Conservation (phyloP, 2,329 filamentous ascomycete genomes). For the Penicillium oxalicum region DNA sequence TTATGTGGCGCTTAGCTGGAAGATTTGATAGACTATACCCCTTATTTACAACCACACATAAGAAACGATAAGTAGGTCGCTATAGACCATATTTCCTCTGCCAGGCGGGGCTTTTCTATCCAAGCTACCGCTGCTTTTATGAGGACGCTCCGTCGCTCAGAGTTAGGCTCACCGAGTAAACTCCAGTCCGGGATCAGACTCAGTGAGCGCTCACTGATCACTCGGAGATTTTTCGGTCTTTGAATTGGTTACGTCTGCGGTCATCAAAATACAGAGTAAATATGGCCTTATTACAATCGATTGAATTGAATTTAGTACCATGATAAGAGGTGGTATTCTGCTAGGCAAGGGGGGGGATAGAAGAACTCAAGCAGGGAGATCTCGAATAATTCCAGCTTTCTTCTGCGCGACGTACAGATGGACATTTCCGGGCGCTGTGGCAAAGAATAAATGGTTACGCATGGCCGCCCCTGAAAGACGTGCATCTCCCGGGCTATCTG, state of each 20-base stretch:
- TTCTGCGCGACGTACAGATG: constrained; percentile 5
- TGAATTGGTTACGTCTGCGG: too few relatives aligned
- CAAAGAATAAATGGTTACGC: constrained; percentile 6
- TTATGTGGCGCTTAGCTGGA: too few relatives aligned
- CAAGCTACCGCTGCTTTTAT: constrained; percentile 4
- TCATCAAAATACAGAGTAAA: too few relatives aligned
- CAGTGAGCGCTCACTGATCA: not conserved
- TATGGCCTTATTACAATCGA: too few relatives aligned
- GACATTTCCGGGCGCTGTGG: constrained; percentile 2
- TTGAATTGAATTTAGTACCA: not conserved
- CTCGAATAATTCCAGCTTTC: constrained; percentile 4
- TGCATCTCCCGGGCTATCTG: not conserved
- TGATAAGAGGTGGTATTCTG: constrained; percentile 1
- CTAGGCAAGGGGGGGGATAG: not conserved
- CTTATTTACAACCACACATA: not conserved
- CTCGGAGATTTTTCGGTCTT: too few relatives aligned
- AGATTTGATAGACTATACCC: not conserved
- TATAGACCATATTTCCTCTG: constrained; percentile 3
- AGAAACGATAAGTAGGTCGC: not conserved
- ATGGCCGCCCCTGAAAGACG: constrained; percentile 4
- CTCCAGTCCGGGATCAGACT: constrained; percentile 4
- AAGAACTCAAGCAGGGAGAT: not conserved
- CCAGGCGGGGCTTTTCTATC: constrained; percentile 3
- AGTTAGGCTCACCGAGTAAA: constrained; percentile 3
- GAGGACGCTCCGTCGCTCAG: constrained; percentile 1